phyloP scores from a whole-genome alignment of 2,329 filamentous ascomycete genomes.

The Metarhizium guizhouense region DNA sequence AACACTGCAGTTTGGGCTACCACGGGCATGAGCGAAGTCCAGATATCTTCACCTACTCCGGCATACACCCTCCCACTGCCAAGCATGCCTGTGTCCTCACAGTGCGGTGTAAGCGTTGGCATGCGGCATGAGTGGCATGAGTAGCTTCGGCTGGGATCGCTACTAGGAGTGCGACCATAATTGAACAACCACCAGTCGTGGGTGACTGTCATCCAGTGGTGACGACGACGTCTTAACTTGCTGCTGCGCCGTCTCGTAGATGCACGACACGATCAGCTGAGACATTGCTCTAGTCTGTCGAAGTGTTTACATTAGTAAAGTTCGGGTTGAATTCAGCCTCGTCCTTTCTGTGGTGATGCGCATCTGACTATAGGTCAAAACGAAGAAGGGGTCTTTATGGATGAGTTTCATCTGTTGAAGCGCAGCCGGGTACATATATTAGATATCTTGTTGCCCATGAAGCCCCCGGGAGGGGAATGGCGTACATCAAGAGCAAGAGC shows the following conservation, averaged over 20 bases:
- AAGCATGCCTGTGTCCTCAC: slow-evolving; percentile 68
- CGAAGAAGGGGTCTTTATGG: too few species aligned
- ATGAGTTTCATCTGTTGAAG: too few species aligned
- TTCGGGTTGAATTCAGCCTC: too few species aligned
- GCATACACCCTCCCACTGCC: slow-evolving; percentile 78
- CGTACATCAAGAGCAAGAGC: too few species aligned
- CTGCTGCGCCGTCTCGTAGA: slow-evolving; percentile 2
- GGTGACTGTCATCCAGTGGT: slow-evolving; percentile 38
- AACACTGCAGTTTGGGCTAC: slow-evolving; percentile 67
- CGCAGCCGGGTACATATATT: too few species aligned
- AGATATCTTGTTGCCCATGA: too few species aligned
- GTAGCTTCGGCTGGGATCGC: slow-evolving; percentile 73
- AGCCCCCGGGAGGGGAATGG: too few species aligned
- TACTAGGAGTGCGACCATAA: slow-evolving; percentile 79
- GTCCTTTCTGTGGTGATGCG: too few species aligned
- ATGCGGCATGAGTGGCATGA: slow-evolving; percentile 56
- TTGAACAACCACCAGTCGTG: slow-evolving; percentile 60
- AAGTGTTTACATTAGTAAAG: too few species aligned
- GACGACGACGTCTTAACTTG: slow-evolving; percentile 35
- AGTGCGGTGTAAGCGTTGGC: slow-evolving; percentile 45
- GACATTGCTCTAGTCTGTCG: too few species aligned
- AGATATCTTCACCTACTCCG: slow-evolving; percentile 69
- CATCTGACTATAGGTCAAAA: too few species aligned
- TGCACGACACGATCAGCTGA: too few species aligned
- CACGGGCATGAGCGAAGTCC: slow-evolving; percentile 65